A percentile compares a stretch with the other conserved stretches of the same genome.
Evolutionary conservation across 169 alveolate genomes (phyloP).

Genomic region (Perkinsus marinus): DNA sequence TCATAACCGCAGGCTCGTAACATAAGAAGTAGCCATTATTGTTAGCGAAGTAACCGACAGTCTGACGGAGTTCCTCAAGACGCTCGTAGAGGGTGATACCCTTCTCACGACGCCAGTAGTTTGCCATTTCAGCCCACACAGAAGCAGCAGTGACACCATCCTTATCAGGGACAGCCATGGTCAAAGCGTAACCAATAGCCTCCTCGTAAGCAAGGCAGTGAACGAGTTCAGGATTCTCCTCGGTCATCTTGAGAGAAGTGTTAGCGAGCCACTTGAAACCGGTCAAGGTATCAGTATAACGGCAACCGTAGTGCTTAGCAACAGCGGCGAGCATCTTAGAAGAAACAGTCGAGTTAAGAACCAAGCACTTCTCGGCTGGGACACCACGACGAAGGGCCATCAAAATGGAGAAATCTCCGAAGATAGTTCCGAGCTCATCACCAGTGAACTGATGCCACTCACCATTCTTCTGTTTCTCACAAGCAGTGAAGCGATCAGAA

Average conservation of each 20-base stretch:
- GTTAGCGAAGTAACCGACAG: slow-evolving; percentile 45
- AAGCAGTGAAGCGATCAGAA: slow-evolving; percentile 60
- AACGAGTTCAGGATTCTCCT: slow-evolving; percentile 26
- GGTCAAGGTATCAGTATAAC: slow-evolving; percentile 46
- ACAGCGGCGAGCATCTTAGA: slow-evolving; percentile 4
- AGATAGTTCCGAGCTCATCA: slow-evolving; percentile 43
- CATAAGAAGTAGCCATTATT: slow-evolving; percentile 42
- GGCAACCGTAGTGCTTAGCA: background rate
- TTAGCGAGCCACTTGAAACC: slow-evolving; percentile 56
- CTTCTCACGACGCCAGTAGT: slow-evolving; percentile 14
- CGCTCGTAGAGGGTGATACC: slow-evolving; percentile 31
- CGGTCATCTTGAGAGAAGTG: slow-evolving; percentile 33
- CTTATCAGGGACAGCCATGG: slow-evolving; percentile 43
- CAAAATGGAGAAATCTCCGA: slow-evolving; percentile 18
- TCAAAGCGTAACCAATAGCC: slow-evolving; percentile 50
- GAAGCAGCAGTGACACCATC: slow-evolving; percentile 65
- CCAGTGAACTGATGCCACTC: slow-evolving; percentile 41
- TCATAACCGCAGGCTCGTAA: slow-evolving; percentile 26
- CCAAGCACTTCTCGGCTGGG: background rate
- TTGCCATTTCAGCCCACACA: slow-evolving; percentile 32
- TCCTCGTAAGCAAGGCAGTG: slow-evolving; percentile 45
- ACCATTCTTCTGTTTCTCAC: slow-evolving; percentile 45
- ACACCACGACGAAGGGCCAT: background rate
- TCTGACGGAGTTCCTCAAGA: slow-evolving; percentile 22
- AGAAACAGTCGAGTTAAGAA: background rate